Conservation (phyloP, 225 moss, liverwort and hornwort genomes). For the Sphagnum contortum region DNA sequence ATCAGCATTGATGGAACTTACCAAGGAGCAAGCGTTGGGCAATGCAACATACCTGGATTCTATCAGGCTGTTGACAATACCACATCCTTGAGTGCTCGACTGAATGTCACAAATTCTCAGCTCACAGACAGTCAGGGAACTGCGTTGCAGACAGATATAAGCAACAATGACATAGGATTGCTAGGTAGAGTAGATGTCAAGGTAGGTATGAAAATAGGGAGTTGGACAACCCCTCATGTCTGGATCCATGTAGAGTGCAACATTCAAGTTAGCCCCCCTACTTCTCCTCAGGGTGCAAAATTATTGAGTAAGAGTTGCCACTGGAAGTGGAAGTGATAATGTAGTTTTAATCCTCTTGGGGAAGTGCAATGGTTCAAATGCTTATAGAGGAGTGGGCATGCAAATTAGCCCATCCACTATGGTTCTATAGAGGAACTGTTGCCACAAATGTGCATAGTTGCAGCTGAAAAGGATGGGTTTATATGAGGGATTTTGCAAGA, state of each 20-base stretch:
- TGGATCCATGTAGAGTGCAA: constrained; percentile 38
- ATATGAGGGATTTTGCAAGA: no score
- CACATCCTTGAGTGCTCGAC: constrained; percentile 14
- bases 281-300: constrained; percentile 29
- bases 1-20: constrained; percentile 22
- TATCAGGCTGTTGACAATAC: constrained; percentile 31
- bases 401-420: no score
- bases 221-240: constrained; percentile 31
- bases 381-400: no score
- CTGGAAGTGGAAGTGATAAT: constrained; percentile 36
- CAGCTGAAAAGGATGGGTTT: no score
- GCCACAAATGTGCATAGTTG: no score
- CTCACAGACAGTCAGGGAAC: constrained; percentile 18
- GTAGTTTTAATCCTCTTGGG: no score
- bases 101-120: constrained; percentile 17
- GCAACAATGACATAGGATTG: constrained; percentile 23
- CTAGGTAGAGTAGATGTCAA: constrained; percentile 21
- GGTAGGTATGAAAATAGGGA: constrained; percentile 30
- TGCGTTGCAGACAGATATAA: constrained; percentile 17
- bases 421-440: no score
- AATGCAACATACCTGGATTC: constrained; percentile 18
- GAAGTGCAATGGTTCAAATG: no score
- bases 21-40: constrained; percentile 20
- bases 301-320: constrained; percentile 35
- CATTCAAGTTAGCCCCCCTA: constrained; percentile 36